phyloP scores from a whole-genome alignment of 1,139 yeast species.

The Blastobotrys malaysiensis region DNA sequence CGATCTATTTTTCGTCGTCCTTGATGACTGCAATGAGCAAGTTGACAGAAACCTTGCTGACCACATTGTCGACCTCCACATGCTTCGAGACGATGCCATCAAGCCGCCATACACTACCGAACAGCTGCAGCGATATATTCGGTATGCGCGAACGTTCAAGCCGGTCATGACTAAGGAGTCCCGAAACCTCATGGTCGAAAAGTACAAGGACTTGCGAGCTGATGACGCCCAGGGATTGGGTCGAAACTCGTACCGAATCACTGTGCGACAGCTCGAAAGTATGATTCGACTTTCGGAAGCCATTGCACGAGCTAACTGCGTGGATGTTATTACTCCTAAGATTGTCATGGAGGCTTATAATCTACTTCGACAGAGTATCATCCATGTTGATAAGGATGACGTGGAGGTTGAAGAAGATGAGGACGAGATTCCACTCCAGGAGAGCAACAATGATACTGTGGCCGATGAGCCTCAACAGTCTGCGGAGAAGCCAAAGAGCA shows the following conservation, averaged over 20 bases:
- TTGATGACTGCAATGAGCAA: conserved; percentile 92
- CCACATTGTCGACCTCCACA: conserved; percentile 90
- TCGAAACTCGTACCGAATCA: conserved; percentile 78
- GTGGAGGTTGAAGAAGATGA: conserved; percentile 74
- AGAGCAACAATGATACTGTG: conserved; percentile 2
- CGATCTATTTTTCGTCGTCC: conserved; percentile 87
- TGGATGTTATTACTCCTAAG: conserved; percentile 77
- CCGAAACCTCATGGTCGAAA: conserved; percentile 65
- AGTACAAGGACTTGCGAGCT: conserved; percentile 80
- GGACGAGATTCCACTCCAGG: conserved; percentile 25
- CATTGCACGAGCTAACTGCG: conserved; percentile 95
- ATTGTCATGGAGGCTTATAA: conserved; percentile 95
- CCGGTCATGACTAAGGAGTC: conserved; percentile 86
- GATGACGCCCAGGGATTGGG: conserved; percentile 94
- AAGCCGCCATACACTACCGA: conserved; percentile 87
- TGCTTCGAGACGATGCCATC: conserved; percentile 86
- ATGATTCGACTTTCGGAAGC: conserved; percentile 94
- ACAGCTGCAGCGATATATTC: conserved; percentile 81
- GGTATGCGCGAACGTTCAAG: conserved; percentile 88
- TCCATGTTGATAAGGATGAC: conserved; percentile 92
- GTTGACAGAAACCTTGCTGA: conserved; percentile 85
- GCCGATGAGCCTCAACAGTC: conserved; percentile 20
- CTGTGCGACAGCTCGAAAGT: conserved; percentile 92
- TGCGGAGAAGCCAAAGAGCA: conserved; percentile 14
- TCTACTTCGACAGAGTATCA: conserved; percentile 81